Conservation (phyloP, 345 rosid species). For the Eutrema yunnanense region DNA sequence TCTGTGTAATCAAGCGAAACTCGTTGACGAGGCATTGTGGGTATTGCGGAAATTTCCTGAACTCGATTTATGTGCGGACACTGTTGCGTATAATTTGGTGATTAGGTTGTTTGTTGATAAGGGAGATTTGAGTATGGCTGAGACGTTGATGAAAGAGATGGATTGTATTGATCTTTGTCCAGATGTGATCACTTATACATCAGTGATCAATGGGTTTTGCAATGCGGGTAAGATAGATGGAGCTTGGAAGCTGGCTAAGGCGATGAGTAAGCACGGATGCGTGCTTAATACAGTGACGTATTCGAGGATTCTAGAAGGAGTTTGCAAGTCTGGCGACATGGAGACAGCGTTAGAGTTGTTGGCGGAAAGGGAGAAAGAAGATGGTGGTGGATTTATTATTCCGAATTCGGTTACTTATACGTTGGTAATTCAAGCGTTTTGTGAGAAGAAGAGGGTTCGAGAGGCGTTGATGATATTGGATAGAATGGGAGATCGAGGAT, state of each 20-base stretch:
- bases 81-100: constrained; percentile 48
- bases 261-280: constrained; percentile 53
- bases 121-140: constrained; percentile 53
- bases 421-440: constrained; percentile 53
- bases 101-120: constrained; percentile 62
- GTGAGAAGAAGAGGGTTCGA: constrained; percentile 40
- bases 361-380: constrained; percentile 66
- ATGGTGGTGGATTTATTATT: constrained; percentile 23
- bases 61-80: constrained; percentile 46
- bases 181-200: constrained; percentile 52
- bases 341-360: constrained; percentile 58
- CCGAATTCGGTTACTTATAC: constrained; percentile 73
- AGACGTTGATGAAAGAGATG: constrained; percentile 66
- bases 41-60: constrained; percentile 63
- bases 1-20: constrained; percentile 58
- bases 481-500: constrained; percentile 58
- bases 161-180: constrained; percentile 55
- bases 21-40: constrained; percentile 64
- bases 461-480: constrained; percentile 67
- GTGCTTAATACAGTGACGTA: constrained; percentile 54
- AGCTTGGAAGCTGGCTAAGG: constrained; percentile 52
- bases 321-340: constrained; percentile 45
- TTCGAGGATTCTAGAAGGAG: constrained; percentile 63
- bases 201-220: constrained; percentile 66
- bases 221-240: constrained; percentile 51